Evolutionary conservation across 306 rosid genomes (phyloP).

Genomic region (Fragaria vesca): DNA sequence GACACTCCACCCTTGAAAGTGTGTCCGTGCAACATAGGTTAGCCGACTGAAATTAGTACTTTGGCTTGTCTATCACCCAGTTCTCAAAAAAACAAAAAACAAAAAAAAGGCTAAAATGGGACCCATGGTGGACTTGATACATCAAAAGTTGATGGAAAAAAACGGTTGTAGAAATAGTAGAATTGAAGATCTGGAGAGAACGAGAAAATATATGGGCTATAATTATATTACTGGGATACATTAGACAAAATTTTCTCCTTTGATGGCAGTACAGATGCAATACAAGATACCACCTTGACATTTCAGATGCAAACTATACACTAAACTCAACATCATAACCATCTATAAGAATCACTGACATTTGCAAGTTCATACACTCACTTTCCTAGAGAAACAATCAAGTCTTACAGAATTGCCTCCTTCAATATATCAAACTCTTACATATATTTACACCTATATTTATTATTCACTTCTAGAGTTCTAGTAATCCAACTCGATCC

Average conservation of each 20-base stretch:
- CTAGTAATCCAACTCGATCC: neutral
- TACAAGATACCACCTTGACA: neutral
- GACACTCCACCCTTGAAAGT: too few species aligned
- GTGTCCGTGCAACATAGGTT: too few species aligned
- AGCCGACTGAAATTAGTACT: too few species aligned
- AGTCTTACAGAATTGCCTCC: neutral
- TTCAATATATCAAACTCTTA: neutral
- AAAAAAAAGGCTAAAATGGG: too few species aligned
- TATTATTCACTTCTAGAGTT: neutral
- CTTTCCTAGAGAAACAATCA: neutral
- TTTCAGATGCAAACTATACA: neutral
- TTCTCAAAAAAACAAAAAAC: too few species aligned
- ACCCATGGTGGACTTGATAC: too few species aligned
- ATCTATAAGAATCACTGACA: neutral
- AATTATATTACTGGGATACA: too few species aligned
- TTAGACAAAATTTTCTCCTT: neutral
- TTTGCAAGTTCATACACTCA: neutral
- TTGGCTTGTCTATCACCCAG: too few species aligned
- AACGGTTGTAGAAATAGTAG: too few species aligned
- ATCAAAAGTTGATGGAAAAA: too few species aligned
- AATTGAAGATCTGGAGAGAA: too few species aligned
- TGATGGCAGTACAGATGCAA: neutral
- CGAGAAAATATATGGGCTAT: too few species aligned
- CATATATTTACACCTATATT: constrained; percentile 5
- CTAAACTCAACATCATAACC: neutral